Percentiles rank a stretch among this genome's conserved stretches.
These are phyloP conservation scores for Mycena galopus DNA, from an alignment of 768 basidiomycete genomes.

Conservation along the genomic window DNA sequence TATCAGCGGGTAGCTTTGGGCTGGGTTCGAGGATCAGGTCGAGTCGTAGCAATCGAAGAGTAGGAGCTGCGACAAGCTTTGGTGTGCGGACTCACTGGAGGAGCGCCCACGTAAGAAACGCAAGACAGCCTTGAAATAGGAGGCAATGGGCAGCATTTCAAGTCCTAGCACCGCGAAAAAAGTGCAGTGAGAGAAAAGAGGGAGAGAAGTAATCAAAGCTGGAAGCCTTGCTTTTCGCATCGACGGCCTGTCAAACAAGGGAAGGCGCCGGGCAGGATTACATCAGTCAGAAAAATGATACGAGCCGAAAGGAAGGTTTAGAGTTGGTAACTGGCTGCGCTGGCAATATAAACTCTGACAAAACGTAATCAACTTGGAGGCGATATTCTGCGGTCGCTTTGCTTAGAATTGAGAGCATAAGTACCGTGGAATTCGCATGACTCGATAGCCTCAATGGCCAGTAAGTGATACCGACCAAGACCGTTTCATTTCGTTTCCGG, in stretches of 20 bases:
- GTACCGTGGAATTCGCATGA: too few relatives aligned
- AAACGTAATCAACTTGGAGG: slow-evolving; percentile 18
- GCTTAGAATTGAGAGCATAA: too few relatives aligned
- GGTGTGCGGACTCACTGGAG: slow-evolving; percentile 8
- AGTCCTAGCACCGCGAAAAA: background rate
- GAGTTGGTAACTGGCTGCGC: slow-evolving; percentile 16
- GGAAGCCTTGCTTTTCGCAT: slow-evolving; percentile 31
- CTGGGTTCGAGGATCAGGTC: slow-evolving; percentile 4
- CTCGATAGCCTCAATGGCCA: too few relatives aligned
- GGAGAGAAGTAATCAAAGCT: slow-evolving; percentile 22
- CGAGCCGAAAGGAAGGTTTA: slow-evolving; percentile 9
- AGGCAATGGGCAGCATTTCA: slow-evolving; percentile 13
- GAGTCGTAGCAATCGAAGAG: background rate
- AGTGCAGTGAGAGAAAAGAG: slow-evolving; percentile 11
- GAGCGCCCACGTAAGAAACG: slow-evolving; percentile 22
- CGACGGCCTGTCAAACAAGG: slow-evolving; percentile 31
- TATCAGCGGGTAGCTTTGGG: background rate
- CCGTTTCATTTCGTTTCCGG: too few relatives aligned
- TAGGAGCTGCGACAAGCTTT: background rate
- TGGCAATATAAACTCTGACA: slow-evolving; percentile 24
- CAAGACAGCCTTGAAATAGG: slow-evolving; percentile 25
- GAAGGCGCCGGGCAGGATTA: slow-evolving; percentile 15
- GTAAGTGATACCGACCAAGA: too few relatives aligned
- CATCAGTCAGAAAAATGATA: slow-evolving; percentile 22
- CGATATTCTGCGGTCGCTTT: background rate